Base-by-base conservation (phyloP, 108 stramenopile species). In the Discostella pseudostelligera region DNA sequence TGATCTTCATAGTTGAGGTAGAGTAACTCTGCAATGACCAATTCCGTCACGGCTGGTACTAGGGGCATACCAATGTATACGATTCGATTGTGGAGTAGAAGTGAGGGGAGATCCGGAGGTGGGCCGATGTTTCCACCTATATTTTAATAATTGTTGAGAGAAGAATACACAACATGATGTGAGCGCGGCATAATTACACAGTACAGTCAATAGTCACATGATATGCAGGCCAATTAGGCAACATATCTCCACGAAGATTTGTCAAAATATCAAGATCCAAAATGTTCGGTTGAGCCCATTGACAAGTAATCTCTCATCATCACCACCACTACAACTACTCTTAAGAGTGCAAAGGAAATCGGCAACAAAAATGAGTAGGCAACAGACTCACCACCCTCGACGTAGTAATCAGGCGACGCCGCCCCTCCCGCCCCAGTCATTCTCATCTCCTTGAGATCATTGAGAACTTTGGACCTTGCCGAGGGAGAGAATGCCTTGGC, bases 1-100 rank as follows among this genome's bases (percentile, higher is more conserved):
- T 82, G 86, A 13, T 81, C 81, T 78, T 97, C 96, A 67, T 96
- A 96, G 66, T 98, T 97, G 22, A 98, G 81, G 76, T 97, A 97
- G 28, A 97, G 79, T 14, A 98, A 84, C 82, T 98, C 95, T 0
- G 96, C 96, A 66, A 97, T 93, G 48, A 97, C 81, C 36, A 98
- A 69, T 82, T 98, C 96, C 39, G 97, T 97, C 6, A 98, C 97
- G 13, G 96, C 93, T 12, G 96, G 92, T 19, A 98, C 96, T 17
- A 98, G 78, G 54, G 97, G 95, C 98, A 98, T 98, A 54, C 98
- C 96, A 66, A 98, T 88, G 91, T 98, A 98, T 29, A 98, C 95
- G 70, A 98, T 98, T 61, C 97, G 93, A 70, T 97, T 98, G 85
- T 96, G 96, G 47, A 98, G 88, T 25, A 98, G 84, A 32, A 98